phyloP scores from a whole-genome alignment of 768 basidiomycete species.

The Amanita molliuscula region DNA sequence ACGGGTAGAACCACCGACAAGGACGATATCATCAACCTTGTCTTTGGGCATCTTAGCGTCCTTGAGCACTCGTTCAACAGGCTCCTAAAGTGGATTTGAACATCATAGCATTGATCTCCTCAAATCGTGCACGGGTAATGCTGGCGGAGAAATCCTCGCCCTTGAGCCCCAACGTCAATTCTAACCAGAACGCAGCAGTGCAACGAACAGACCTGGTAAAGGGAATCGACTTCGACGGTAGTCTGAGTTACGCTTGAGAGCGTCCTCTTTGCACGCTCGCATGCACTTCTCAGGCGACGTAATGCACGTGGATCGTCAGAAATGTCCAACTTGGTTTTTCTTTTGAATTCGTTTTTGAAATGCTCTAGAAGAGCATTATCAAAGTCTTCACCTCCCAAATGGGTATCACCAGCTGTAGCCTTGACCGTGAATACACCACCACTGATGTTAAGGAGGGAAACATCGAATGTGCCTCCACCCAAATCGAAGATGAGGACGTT shows the following conservation, averaged over 20 bases:
- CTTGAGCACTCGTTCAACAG: constrained; percentile 98
- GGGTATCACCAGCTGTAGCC: constrained; percentile 98
- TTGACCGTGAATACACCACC: constrained; percentile 99
- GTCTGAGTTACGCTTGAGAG: constrained; percentile 98
- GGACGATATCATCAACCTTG: constrained; percentile 98
- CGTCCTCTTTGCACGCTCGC: constrained; percentile 99
- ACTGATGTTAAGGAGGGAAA: constrained; percentile 94
- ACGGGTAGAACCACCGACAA: constrained; percentile 99
- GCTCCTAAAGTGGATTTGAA: constrained; percentile 99
- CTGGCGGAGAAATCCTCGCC: constrained; percentile 98
- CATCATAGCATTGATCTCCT: constrained; percentile 91
- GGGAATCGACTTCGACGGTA: constrained; percentile 98
- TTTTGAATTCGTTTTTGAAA: constrained; percentile 99
- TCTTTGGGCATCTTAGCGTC: constrained; percentile 97
- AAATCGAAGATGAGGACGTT: constrained; percentile 99
- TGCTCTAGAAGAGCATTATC: constrained; percentile 96
- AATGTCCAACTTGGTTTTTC: constrained; percentile 94
- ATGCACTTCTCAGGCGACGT: constrained; percentile 90
- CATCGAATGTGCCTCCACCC: constrained; percentile 99
- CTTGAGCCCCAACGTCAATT: constrained; percentile 21
- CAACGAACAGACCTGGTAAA: constrained; percentile 64
- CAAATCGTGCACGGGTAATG: constrained; percentile 99
- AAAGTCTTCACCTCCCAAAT: constrained; percentile 99
- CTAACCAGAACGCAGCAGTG: background rate
- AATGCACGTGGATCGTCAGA: constrained; percentile 95